A percentile compares a stretch with the other conserved stretches of the same genome.
Conservation (phyloP, 225 moss, liverwort and hornwort species). For the Straminergon stramineum region DNA sequence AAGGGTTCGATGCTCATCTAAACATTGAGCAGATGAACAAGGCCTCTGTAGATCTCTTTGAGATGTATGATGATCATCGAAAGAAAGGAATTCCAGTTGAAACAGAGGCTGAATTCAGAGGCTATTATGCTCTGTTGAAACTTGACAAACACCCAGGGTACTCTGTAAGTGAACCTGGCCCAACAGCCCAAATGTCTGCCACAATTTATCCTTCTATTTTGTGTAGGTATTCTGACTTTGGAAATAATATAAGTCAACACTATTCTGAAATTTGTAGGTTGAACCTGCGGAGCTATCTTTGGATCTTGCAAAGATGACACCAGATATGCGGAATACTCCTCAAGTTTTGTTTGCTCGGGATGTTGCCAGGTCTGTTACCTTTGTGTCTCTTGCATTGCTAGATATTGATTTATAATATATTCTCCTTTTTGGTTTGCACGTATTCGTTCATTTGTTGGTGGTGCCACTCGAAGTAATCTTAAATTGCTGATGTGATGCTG, state of each 20-base stretch:
- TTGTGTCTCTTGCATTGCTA: background rate
- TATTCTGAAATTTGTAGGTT: slow-evolving; percentile 39
- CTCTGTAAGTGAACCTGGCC: slow-evolving; percentile 41
- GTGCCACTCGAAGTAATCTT: background rate
- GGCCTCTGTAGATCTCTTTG: slow-evolving; percentile 95
- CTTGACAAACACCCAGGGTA: slow-evolving; percentile 99
- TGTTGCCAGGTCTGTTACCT: slow-evolving; percentile 67
- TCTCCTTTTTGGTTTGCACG: background rate
- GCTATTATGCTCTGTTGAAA: slow-evolving; percentile 94
- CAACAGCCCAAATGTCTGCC: background rate
- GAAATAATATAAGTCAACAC: background rate
- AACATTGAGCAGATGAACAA: slow-evolving; percentile 99
- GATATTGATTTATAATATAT: background rate
- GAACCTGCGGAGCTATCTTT: slow-evolving; percentile 96
- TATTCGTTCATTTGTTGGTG: background rate
- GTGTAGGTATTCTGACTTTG: background rate
- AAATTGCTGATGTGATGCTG: background rate
- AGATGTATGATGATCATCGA: slow-evolving; percentile 97
- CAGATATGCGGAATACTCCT: slow-evolving; percentile 76
- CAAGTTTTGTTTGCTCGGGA: slow-evolving; percentile 90
- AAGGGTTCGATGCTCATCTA: slow-evolving; percentile 94
- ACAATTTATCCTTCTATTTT: background rate
- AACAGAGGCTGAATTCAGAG: slow-evolving; percentile 93
- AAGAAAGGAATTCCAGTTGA: slow-evolving; percentile 66
- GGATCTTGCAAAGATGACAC: slow-evolving; percentile 91